Conservation (phyloP, 441 rosid genomes). For the Dalechampia spathulata region DNA sequence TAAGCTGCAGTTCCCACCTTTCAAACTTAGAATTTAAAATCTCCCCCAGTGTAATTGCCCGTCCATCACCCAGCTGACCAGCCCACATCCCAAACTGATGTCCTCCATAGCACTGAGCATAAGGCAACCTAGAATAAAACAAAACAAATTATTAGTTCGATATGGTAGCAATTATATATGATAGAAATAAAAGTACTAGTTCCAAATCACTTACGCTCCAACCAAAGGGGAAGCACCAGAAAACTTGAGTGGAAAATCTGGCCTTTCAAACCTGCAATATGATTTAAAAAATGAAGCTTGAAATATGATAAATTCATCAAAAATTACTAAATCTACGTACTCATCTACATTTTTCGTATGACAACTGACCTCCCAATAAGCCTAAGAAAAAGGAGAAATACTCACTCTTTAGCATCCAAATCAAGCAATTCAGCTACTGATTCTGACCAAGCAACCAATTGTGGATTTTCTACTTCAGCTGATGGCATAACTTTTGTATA, state of each 20-base stretch:
- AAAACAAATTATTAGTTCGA: background rate
- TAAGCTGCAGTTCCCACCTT: constrained; percentile 98
- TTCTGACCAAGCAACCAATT: constrained; percentile 92
- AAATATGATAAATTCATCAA: background rate
- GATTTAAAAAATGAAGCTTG: too few species aligned
- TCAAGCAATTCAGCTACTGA: constrained; percentile 77
- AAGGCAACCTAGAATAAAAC: constrained; percentile 50
- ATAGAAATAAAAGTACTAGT: background rate
- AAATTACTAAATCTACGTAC: background rate
- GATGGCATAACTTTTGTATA: constrained; percentile 84
- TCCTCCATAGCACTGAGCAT: constrained; percentile 95
- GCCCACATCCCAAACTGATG: constrained; percentile 99
- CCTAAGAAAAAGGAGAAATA: background rate
- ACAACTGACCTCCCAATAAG: background rate
- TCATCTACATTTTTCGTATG: too few species aligned
- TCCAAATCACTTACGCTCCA: constrained; percentile 59
- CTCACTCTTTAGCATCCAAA: constrained; percentile 90
- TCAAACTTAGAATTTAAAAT: constrained; percentile 66
- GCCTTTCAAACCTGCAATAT: constrained; percentile 69
- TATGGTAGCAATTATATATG: too few species aligned
- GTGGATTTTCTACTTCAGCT: constrained; percentile 77
- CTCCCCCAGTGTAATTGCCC: constrained; percentile 94
- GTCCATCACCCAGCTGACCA: constrained; percentile 97
- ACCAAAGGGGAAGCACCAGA: constrained; percentile 73
- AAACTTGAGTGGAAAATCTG: constrained; percentile 71